These are phyloP conservation scores for Carex arenaria DNA, from an alignment of 202 grass and related monocot species.

Conservation along the genomic window DNA sequence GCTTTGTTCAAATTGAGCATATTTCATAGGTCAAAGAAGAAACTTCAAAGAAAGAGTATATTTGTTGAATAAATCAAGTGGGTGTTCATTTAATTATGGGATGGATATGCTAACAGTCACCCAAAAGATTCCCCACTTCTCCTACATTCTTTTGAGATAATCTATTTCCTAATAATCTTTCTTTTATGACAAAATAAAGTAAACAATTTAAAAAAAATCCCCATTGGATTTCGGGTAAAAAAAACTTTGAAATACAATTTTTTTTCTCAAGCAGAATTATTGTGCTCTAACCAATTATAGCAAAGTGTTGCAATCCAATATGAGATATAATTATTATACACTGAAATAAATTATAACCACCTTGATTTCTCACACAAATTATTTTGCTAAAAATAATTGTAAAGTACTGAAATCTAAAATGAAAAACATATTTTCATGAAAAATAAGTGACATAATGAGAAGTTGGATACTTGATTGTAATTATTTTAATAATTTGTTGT, in stretches of 20 bases:
- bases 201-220: no score
- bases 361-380: neutral
- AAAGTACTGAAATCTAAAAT: neutral
- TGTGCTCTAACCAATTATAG: neutral
- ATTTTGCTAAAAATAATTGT: neutral
- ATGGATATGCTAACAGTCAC: neutral
- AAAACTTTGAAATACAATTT: neutral
- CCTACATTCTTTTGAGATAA: neutral
- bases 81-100: neutral
- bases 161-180: neutral
- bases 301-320: neutral
- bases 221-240: neutral
- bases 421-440: neutral
- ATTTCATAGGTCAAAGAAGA: slow-evolving; percentile 7
- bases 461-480: neutral
- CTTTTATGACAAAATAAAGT: neutral
- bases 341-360: neutral
- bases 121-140: neutral
- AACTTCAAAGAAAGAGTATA: neutral
- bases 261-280: neutral
- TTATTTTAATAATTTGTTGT: neutral
- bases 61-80: neutral
- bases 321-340: neutral
- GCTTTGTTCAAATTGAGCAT: slow-evolving; percentile 8
- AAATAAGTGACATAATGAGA: neutral